These are phyloP conservation scores for Clarireedia homoeocarpa DNA, from an alignment of 2,329 filamentous ascomycete species.

Conservation along the genomic window DNA sequence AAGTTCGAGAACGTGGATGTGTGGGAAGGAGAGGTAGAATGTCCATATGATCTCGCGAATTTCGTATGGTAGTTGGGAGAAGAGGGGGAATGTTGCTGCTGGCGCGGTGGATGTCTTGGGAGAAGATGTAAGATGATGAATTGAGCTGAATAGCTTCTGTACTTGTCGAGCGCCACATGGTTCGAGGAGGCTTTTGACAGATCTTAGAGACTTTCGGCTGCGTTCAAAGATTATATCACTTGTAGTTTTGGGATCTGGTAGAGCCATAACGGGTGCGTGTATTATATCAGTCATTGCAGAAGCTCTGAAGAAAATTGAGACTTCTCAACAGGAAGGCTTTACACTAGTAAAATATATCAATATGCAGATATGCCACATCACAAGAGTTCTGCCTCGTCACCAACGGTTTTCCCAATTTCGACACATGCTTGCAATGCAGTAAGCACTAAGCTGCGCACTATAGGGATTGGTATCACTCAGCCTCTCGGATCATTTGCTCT, in stretches of 20 bases:
- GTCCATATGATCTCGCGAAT: background rate
- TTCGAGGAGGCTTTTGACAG: background rate
- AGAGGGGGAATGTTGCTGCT: background rate
- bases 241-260: background rate
- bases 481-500: background rate
- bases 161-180: background rate
- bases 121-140: background rate
- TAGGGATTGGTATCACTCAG: background rate
- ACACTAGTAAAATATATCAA: background rate
- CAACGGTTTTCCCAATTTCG: background rate
- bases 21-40: background rate
- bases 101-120: background rate
- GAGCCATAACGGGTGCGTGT: background rate
- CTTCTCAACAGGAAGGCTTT: background rate
- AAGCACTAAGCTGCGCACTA: background rate
- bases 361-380: background rate
- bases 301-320: background rate
- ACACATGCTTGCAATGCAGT: background rate
- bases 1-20: background rate
- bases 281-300: background rate
- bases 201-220: background rate
- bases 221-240: background rate
- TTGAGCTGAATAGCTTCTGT: background rate
- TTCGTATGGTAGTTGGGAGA: constrained; percentile 1
- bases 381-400: background rate